Evolutionary conservation across 768 basidiomycete genomes (phyloP).

Genomic region (Hygrocybe coccinea): DNA sequence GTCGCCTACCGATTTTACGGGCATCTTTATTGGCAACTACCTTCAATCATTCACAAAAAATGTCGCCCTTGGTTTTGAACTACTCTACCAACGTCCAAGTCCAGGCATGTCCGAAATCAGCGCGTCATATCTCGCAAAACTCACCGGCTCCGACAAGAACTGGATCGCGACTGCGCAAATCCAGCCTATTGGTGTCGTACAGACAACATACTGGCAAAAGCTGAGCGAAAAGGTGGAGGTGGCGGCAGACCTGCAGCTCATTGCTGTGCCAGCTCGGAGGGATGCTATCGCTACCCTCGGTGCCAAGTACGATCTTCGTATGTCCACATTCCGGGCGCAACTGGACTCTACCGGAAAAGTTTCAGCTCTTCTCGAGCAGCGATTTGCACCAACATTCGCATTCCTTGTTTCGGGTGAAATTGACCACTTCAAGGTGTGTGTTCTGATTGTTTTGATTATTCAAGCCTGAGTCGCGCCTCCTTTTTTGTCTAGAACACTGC

Average conservation of each 20-base stretch:
- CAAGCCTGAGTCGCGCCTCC: constrained; percentile 1
- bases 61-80: constrained; percentile 82
- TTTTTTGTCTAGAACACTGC: constrained; percentile 65
- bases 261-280: constrained; percentile 72
- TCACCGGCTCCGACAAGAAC: constrained; percentile 61
- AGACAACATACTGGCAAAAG: constrained; percentile 96
- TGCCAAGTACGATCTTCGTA: constrained; percentile 93
- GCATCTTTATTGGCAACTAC: constrained; percentile 88
- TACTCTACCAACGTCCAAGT: constrained; percentile 73
- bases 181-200: constrained; percentile 75
- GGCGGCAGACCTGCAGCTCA: constrained; percentile 86
- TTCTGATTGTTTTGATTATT: constrained; percentile 4
- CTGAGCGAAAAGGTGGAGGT: constrained; percentile 94
- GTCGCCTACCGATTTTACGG: constrained; percentile 78
- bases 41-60: constrained; percentile 91
- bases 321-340: constrained; percentile 92
- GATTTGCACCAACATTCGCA: constrained; percentile 91
- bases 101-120: constrained; percentile 66
- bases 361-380: constrained; percentile 89
- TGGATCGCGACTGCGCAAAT: constrained; percentile 95
- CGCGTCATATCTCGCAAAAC: constrained; percentile 78
- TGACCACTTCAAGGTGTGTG: constrained; percentile 94
- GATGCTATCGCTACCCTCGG: constrained; percentile 92
- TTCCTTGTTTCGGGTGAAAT: constrained; percentile 96
- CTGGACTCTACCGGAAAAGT: constrained; percentile 94